Evolutionary conservation across 1,284 basidiomycete genomes (phyloP), one percentile per base, ranked within the genome.

Genomic region (Ganoderma boninense): DNA sequence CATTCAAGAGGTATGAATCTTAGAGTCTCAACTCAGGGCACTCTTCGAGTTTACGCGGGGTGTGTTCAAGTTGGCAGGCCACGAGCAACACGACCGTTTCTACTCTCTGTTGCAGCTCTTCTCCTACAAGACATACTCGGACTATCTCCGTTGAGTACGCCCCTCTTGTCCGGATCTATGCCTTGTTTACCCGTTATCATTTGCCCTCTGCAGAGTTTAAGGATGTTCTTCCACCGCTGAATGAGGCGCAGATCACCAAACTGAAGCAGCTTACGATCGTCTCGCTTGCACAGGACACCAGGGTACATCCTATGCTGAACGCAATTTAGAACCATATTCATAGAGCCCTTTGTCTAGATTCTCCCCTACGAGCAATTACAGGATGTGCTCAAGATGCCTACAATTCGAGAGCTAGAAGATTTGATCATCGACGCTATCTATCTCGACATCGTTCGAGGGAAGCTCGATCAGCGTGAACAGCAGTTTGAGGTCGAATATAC

Each of bases 381-480:
- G 16, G 78, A 86, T 65, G 84, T 86, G 1, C 87, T 98, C 23
- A 87, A 94, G 61, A 87, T 96, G 79, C 85, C 88, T 2, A 91
- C 88, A 1, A 90, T 95, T 66, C 90, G 95, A 64, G 93, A 95
- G 73, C 89, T 99, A 4, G 97, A 99, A 80, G 97, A 98, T 80
- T 88, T 98, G 73, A 94, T 98, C 80, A 98, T 99, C 80, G 97
- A 98, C 77, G 92, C 93, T 11, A 95, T 98, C 79, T 99, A 98
- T 80, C 90, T 95, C 49, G 93, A 95, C 76, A 85, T 98, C 62
- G 86, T 99, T 52, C 89, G 90, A 59, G 97, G 95, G 14, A 96
- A 95, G 77, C 90, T 99, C 63, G 95, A 98, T 80, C 97, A 98
- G 82, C 94, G 95, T 77, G 88, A 93, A 74, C 88, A 90, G 70